Percentiles rank a stretch among this genome's conserved stretches.
Conservation (phyloP, 208 protist species). For the Tritrichomonas musculus region DNA sequence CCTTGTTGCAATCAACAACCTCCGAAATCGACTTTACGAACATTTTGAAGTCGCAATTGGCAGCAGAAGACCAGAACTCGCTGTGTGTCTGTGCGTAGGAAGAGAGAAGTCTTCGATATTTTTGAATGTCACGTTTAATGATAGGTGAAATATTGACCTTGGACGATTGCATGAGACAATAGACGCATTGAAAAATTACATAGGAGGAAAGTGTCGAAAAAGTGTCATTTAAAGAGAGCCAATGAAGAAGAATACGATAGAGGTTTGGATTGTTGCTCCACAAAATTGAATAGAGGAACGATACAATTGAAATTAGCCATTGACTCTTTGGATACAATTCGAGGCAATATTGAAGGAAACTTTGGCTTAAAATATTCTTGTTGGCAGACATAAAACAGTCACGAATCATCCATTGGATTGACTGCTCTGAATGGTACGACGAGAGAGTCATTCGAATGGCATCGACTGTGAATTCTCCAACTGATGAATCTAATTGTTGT, state of each 20-base stretch:
- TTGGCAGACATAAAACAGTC: background rate
- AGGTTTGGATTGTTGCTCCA: background rate
- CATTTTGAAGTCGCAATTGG: background rate
- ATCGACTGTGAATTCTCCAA: too few species aligned
- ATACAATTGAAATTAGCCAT: background rate
- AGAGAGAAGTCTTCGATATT: background rate
- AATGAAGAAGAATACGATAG: background rate
- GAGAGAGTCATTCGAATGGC: background rate
- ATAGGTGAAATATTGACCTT: background rate
- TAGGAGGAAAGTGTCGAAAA: too few species aligned
- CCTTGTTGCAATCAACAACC: too few species aligned
- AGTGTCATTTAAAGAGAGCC: background rate
- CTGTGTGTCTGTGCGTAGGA: background rate
- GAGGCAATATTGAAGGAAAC: background rate
- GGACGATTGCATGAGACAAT: background rate
- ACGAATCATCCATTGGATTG: background rate
- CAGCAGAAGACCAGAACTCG: background rate
- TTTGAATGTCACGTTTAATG: background rate
- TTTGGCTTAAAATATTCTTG: background rate
- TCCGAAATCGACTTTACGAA: background rate
- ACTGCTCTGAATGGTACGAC: background rate
- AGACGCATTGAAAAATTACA: background rate
- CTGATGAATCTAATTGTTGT: too few species aligned
- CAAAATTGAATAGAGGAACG: background rate
- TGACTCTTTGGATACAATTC: background rate